Evolutionary conservation across 1,284 basidiomycete genomes (phyloP).

Genomic region (Athelia sp.): DNA sequence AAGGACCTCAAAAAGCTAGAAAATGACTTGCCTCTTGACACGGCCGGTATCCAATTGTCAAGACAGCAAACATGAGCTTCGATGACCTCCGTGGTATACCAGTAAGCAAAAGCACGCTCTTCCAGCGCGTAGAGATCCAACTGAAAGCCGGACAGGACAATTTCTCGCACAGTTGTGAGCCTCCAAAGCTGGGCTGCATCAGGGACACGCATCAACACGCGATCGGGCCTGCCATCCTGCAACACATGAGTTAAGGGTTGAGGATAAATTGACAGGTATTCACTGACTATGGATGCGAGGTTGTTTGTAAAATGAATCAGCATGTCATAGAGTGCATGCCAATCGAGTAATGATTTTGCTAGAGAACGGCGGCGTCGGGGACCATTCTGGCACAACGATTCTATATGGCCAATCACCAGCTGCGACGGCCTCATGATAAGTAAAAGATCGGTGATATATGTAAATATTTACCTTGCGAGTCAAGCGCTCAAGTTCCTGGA

Average conservation of each 20-base stretch:
- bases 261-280: constrained; percentile 6
- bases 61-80: constrained; percentile 50
- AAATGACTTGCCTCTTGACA: constrained; percentile 31
- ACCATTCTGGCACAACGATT: constrained; percentile 62
- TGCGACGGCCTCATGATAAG: constrained; percentile 21
- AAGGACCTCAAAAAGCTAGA: neutral
- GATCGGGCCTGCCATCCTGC: constrained; percentile 11
- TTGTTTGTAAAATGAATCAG: constrained; percentile 32
- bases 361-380: constrained; percentile 60
- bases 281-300: constrained; percentile 26
- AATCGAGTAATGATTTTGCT: constrained; percentile 56
- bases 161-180: constrained; percentile 56
- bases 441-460: neutral
- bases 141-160: constrained; percentile 73
- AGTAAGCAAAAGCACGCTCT: constrained; percentile 71
- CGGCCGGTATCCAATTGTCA: constrained; percentile 37
- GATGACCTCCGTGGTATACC: constrained; percentile 57
- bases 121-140: constrained; percentile 65
- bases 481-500: constrained; percentile 45
- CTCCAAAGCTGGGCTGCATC: constrained; percentile 51
- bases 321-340: constrained; percentile 55
- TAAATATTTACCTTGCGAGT: constrained; percentile 44
- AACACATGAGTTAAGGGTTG: neutral
- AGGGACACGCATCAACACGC: constrained; percentile 35
- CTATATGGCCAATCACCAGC: constrained; percentile 54